A percentile compares a stretch with the other conserved stretches of the same genome.
Evolutionary conservation across 441 rosid species (phyloP).

Genomic region (Erodium trifolium): DNA sequence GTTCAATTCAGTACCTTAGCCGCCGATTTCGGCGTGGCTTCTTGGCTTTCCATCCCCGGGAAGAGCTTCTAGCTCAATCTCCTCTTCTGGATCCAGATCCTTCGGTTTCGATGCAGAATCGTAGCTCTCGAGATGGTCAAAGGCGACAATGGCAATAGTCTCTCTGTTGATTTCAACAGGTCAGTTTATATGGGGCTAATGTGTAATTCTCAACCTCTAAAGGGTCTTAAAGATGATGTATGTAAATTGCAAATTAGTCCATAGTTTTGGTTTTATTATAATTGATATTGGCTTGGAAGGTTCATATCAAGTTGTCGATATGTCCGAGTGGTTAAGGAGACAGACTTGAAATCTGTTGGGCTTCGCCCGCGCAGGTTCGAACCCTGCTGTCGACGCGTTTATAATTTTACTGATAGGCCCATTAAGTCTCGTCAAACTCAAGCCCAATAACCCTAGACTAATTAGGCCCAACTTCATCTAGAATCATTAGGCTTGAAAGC

Average conservation of each 20-base stretch:
- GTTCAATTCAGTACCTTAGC: slow-evolving; percentile 25
- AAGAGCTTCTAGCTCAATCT: slow-evolving; percentile 4
- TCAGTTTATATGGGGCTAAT: background rate
- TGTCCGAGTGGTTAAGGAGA: slow-evolving; percentile 99
- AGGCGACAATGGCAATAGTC: background rate
- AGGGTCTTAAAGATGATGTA: background rate
- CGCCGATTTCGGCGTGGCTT: slow-evolving; percentile 31
- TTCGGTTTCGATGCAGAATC: background rate
- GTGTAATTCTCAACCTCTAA: background rate
- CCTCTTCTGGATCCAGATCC: background rate
- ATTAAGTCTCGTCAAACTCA: too few relatives aligned
- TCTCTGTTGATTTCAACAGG: background rate
- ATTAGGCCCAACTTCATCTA: too few relatives aligned
- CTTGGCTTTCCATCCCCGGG: slow-evolving; percentile 20
- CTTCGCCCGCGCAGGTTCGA: slow-evolving; percentile 98
- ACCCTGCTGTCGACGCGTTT: slow-evolving; percentile 90
- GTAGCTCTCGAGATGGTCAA: background rate
- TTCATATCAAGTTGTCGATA: slow-evolving; percentile 40
- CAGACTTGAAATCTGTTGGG: slow-evolving; percentile 99
- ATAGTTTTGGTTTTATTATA: background rate
- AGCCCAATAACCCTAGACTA: too few relatives aligned
- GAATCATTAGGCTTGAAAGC: too few relatives aligned
- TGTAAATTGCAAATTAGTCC: background rate
- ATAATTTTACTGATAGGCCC: too few relatives aligned
- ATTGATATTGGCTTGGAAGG: background rate